Evolutionary conservation across 2,329 filamentous ascomycete species (phyloP).

Genomic region (Cladophialophora chaetospira): DNA sequence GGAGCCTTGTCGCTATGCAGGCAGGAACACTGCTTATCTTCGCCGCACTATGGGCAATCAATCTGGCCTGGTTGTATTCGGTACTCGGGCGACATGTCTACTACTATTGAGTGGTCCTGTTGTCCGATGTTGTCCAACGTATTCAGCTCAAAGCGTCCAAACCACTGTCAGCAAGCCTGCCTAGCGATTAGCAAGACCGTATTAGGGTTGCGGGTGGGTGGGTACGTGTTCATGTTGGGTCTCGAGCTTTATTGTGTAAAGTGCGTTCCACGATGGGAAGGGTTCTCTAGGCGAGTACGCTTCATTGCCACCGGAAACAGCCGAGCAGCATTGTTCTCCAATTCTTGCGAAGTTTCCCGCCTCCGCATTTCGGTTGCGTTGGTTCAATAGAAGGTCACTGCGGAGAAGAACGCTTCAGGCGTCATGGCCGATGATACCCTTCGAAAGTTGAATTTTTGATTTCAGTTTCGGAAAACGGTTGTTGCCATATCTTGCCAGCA

Average conservation of each 20-base stretch:
- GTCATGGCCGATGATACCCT: neutral
- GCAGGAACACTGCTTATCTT: neutral
- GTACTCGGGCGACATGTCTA: neutral
- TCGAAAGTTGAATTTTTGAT: too few relatives aligned
- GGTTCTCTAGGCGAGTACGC: too few relatives aligned
- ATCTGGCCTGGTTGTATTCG: neutral
- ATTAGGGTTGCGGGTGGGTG: too few relatives aligned
- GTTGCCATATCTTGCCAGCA: too few relatives aligned
- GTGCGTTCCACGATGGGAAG: too few relatives aligned
- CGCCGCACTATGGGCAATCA: neutral
- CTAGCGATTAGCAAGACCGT: too few relatives aligned
- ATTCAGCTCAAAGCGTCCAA: too few relatives aligned
- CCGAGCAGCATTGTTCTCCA: conserved; percentile 10
- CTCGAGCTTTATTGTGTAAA: too few relatives aligned
- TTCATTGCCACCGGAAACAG: neutral
- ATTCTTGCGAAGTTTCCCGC: neutral
- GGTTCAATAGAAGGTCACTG: neutral
- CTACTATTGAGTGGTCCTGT: neutral
- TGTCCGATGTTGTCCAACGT: neutral
- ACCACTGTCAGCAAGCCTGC: too few relatives aligned
- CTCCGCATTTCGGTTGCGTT: conserved; percentile 3
- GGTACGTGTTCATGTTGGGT: too few relatives aligned
- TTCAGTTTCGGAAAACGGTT: too few relatives aligned
- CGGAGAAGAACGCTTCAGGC: conserved; percentile 12
- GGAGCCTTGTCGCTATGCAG: conserved; percentile 37